Base-by-base conservation (phyloP, 2,329 filamentous ascomycete species). In the Trichoderma endophyticum region DNA sequence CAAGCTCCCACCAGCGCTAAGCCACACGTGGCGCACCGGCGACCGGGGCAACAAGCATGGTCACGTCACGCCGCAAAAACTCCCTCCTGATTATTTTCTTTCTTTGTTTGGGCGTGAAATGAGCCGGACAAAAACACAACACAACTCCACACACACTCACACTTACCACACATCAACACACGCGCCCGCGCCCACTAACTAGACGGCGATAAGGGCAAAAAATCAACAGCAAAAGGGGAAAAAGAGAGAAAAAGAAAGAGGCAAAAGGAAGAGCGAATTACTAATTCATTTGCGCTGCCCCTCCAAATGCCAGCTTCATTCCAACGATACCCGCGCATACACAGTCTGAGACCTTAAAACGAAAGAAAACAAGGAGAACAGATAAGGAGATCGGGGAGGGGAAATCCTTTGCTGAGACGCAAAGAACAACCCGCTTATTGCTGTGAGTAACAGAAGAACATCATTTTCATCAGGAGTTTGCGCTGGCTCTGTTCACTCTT, bases 271-370 rank as follows among this genome's bases (percentile, higher is more conserved):
- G 18, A 24, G 21, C 36, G 54, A 68, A 60, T 68, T 68, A 68
- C 39, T 48, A 48, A 30, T 68, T 32, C 21, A 60, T 68, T 68
- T 59, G 18, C 48, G 66, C 39, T 61, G 54, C 63, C 70, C 57
- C 63, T 71, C 51, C 57, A 62, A 63, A 74, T 75, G 71, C 65
- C 48, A 73, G 72, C 30, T 56, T 67, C 71, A 48, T 72, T 43
- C 57, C 65, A 28, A 62, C 56, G 48, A 39, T 30, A 54, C 65
- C 57, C 32, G 64, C 71, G 67, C 57, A 56, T 61, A 39, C 56
- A 65, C 36, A 71, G 72, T 69, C 71, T 69, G 48, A 70, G 65
- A 71, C 74, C 59, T 67, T 73, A 68, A 39, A 39, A 28, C n/a
- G 28, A 57, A 28, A 30, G 57, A 30, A 8, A 48, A 61, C n/a